phyloP scores from a whole-genome alignment of 805 yeast genomes.

The Blastobotrys muscicola region DNA sequence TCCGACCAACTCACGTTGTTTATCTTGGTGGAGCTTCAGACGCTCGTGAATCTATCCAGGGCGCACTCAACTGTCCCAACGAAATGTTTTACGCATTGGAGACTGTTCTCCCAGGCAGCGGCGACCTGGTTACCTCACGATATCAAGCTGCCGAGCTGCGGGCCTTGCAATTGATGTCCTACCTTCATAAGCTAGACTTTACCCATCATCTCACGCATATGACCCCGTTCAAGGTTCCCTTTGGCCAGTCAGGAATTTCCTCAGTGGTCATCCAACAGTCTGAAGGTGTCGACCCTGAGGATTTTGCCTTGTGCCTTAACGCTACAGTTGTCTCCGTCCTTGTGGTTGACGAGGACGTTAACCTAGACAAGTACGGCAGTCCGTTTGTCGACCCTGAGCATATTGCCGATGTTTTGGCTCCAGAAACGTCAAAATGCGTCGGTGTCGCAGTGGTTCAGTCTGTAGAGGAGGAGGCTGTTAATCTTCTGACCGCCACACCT shows the following conservation, averaged over 20 bases:
- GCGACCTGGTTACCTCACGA: neutral
- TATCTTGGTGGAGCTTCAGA: constrained; percentile 39
- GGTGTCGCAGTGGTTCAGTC: constrained; percentile 65
- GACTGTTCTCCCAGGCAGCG: neutral
- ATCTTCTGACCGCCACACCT: constrained; percentile 49
- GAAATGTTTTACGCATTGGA: neutral
- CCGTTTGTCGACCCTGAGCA: neutral
- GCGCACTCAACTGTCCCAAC: neutral
- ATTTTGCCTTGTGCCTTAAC: constrained; percentile 21
- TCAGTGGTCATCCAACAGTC: constrained; percentile 23
- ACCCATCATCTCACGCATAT: constrained; percentile 26
- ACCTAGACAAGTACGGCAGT: neutral
- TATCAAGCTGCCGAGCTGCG: constrained; percentile 16
- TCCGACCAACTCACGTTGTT: constrained; percentile 49
- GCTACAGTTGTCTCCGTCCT: constrained; percentile 28
- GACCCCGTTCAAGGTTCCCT: constrained; percentile 24
- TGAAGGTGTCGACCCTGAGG: constrained; percentile 20
- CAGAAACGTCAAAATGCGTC: constrained; percentile 26
- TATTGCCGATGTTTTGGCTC: constrained; percentile 3
- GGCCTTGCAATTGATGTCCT: constrained; percentile 21
- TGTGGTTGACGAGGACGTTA: constrained; percentile 5
- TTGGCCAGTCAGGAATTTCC: constrained; percentile 14
- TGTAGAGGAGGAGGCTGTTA: constrained; percentile 31
- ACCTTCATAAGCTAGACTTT: constrained; percentile 18
- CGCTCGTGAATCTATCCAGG: neutral